Conservation (phyloP, 179 eudicot genomes). For the Sideroxylon spinosum region DNA sequence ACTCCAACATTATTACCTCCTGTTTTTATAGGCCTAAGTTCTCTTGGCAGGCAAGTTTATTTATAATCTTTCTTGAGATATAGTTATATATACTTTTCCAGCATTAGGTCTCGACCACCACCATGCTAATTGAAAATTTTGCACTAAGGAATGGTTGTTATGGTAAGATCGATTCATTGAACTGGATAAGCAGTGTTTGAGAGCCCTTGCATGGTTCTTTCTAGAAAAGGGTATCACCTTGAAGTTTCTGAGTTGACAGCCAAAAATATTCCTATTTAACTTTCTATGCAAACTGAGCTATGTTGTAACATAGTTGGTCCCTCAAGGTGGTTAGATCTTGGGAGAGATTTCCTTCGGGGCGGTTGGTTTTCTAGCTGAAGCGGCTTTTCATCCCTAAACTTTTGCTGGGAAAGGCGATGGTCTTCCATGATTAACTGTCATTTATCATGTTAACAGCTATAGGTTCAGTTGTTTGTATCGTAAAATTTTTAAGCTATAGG, state of each 20-base stretch:
- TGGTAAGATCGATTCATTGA: not conserved
- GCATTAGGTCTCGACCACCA: not conserved
- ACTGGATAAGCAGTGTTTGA: not conserved
- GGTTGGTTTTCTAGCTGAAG: too few species aligned
- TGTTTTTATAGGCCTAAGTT: slow-evolving; percentile 72
- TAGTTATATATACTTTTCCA: not conserved
- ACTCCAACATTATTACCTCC: slow-evolving; percentile 41
- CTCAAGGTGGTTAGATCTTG: not conserved
- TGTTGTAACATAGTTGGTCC: slow-evolving; percentile 1
- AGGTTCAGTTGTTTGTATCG: not conserved
- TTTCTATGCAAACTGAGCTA: not conserved
- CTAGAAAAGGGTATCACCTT: not conserved
- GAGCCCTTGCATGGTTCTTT: not conserved
- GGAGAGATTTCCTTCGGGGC: too few species aligned
- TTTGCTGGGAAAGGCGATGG: not conserved
- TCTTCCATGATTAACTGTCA: not conserved
- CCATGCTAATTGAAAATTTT: not conserved
- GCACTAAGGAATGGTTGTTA: not conserved
- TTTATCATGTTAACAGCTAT: not conserved
- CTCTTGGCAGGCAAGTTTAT: slow-evolving; percentile 62
- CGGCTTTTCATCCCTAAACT: too few species aligned
- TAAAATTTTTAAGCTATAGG: too few species aligned
- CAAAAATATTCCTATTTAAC: not conserved
- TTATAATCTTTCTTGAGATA: not conserved
- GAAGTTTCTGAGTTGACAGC: slow-evolving; percentile 2